Evolutionary conservation across 768 basidiomycete species (phyloP).

Genomic region (Aureoboletus auriporus): DNA sequence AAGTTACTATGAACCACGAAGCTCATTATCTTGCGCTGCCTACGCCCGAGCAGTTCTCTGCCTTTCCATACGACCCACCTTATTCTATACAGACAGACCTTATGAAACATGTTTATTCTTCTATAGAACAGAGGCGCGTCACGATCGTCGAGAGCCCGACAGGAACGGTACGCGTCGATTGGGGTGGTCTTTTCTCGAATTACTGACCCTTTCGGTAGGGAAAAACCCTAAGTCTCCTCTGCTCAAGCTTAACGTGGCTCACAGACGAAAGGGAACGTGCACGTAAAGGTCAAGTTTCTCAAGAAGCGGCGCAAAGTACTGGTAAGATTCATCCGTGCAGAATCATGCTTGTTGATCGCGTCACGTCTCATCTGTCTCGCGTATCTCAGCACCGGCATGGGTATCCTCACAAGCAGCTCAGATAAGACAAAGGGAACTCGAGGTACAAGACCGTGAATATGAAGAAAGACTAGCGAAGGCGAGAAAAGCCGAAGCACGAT

Average conservation of each 20-base stretch:
- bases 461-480: constrained; percentile 57
- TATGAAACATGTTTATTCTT: constrained; percentile 81
- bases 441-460: constrained; percentile 61
- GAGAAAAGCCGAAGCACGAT: constrained; percentile 55
- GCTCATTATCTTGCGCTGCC: constrained; percentile 36
- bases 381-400: constrained; percentile 61
- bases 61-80: constrained; percentile 81
- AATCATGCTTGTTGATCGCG: constrained; percentile 10
- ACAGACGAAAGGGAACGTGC: constrained; percentile 66
- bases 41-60: constrained; percentile 65
- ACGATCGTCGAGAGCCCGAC: constrained; percentile 88
- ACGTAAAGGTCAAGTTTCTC: constrained; percentile 58
- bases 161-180: constrained; percentile 59
- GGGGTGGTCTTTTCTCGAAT: neutral
- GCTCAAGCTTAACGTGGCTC: constrained; percentile 73
- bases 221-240: constrained; percentile 80
- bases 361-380: constrained; percentile 13
- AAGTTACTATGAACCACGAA: constrained; percentile 12
- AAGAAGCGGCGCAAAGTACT: constrained; percentile 20
- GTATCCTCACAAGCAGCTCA: constrained; percentile 68
- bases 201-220: constrained; percentile 47
- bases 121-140: constrained; percentile 71
- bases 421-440: constrained; percentile 60
- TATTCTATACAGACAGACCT: constrained; percentile 83
- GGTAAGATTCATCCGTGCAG: constrained; percentile 12